phyloP scores from a whole-genome alignment of 73 alveolate species.

The Diophrys sp. region DNA sequence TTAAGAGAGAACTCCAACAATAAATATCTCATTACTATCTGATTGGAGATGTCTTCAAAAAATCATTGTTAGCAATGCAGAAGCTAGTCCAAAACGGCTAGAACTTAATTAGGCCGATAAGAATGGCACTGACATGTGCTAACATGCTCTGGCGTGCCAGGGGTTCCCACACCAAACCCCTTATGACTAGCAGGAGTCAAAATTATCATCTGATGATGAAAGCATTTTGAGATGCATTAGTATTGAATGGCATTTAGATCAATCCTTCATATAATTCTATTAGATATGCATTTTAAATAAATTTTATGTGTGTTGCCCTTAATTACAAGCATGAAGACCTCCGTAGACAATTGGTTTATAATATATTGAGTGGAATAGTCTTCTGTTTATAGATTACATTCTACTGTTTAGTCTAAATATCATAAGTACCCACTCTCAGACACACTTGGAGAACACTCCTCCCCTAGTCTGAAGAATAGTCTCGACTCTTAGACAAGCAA shows the following conservation, averaged over 20 bases:
- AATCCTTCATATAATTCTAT: conserved; percentile 21
- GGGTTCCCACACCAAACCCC: too few relatives aligned
- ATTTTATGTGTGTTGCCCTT: conserved; percentile 3
- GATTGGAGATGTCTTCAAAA: too few relatives aligned
- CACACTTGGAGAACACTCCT: too few relatives aligned
- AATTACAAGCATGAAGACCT: conserved; percentile 22
- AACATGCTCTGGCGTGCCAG: too few relatives aligned
- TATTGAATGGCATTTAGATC: conserved; percentile 29
- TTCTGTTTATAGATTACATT: conserved; percentile 2
- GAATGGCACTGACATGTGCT: too few relatives aligned
- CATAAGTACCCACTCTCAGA: too few relatives aligned
- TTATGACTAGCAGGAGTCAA: too few relatives aligned
- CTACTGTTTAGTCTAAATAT: conserved; percentile 11
- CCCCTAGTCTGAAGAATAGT: too few relatives aligned
- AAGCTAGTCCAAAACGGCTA: too few relatives aligned
- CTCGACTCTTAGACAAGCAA: too few relatives aligned
- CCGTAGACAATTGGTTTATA: conserved; percentile 27
- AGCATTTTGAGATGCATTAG: conserved; percentile 25
- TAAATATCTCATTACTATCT: background rate
- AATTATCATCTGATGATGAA: conserved; percentile 13
- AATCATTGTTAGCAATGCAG: too few relatives aligned
- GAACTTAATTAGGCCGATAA: too few relatives aligned
- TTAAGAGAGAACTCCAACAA: conserved; percentile 31
- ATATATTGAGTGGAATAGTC: conserved; percentile 13
- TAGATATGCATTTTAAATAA: conserved; percentile 19